Percentiles rank a stretch among this genome's conserved stretches.
Conservation (phyloP, 208 protist genomes). For the Trypanosoma theileri region DNA sequence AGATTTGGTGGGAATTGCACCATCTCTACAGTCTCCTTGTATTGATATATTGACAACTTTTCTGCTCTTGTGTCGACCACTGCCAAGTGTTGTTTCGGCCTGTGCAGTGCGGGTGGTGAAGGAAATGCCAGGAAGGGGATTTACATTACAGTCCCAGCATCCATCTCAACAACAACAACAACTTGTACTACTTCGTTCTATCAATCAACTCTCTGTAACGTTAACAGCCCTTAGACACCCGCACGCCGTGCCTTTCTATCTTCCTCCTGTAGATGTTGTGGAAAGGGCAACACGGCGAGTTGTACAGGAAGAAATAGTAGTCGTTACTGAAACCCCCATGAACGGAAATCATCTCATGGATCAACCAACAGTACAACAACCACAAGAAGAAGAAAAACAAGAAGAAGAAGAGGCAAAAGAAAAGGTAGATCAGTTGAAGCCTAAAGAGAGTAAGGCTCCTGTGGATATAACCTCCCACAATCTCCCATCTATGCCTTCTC, state of each 20-base stretch:
- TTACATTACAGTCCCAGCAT: not conserved
- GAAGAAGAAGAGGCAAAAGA: not conserved
- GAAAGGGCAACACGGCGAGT: conserved; percentile 45
- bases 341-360: not conserved
- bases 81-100: conserved; percentile 20
- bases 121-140: conserved; percentile 14
- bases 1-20: no score
- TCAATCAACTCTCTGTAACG: conserved; percentile 23
- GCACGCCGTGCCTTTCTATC: conserved; percentile 45
- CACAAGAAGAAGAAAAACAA: not conserved
- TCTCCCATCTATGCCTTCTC: no score
- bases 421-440: not conserved
- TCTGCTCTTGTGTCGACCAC: conserved; percentile 25
- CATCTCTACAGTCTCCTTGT: conserved; percentile 14
- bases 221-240: conserved; percentile 44
- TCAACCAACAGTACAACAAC: not conserved
- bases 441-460: no score
- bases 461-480: no score
- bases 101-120: conserved; percentile 27
- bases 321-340: no score
- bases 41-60: conserved; percentile 27
- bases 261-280: conserved; percentile 43
- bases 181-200: conserved; percentile 25
- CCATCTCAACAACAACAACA: not conserved
- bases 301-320: not conserved